A percentile compares a stretch with the other conserved stretches of the same genome.
These are phyloP conservation scores for Cymbopogon flexuosus DNA, from an alignment of 202 grass and related monocot species.

Conservation along the genomic window DNA sequence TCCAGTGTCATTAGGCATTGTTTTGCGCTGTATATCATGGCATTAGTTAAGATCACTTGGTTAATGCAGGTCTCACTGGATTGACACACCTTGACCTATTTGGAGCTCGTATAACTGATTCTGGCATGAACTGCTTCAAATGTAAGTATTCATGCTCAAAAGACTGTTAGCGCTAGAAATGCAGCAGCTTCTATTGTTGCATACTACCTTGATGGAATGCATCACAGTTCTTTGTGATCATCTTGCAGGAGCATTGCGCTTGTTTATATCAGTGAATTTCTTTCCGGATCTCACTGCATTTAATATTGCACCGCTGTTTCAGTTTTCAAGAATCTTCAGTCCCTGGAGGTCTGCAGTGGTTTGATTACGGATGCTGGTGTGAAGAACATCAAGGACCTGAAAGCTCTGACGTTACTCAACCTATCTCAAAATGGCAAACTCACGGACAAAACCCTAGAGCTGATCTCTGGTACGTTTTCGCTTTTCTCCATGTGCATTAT, in stretches of 20 bases:
- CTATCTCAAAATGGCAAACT: constrained; percentile 82
- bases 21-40: neutral
- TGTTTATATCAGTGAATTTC: neutral
- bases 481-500: neutral
- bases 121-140: constrained; percentile 69
- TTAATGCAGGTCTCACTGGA: constrained; percentile 51
- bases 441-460: constrained; percentile 74
- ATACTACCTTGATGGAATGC: neutral
- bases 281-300: neutral
- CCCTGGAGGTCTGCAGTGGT: constrained; percentile 80
- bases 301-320: neutral
- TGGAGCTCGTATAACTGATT: constrained; percentile 81
- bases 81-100: constrained; percentile 94
- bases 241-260: neutral
- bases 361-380: constrained; percentile 71
- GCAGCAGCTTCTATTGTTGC: neutral
- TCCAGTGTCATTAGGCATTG: neutral
- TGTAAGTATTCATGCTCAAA: constrained; percentile 45
- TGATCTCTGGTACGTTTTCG: constrained; percentile 58
- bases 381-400: constrained; percentile 96
- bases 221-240: neutral
- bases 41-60: neutral
- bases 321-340: constrained; percentile 94
- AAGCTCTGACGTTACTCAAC: constrained; percentile 66
- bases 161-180: neutral